A percentile compares a stretch with the other conserved stretches of the same genome.
These are phyloP conservation scores for Yamadazyma friedrichii DNA, from an alignment of 1,139 yeast species.

Conservation along the genomic window DNA sequence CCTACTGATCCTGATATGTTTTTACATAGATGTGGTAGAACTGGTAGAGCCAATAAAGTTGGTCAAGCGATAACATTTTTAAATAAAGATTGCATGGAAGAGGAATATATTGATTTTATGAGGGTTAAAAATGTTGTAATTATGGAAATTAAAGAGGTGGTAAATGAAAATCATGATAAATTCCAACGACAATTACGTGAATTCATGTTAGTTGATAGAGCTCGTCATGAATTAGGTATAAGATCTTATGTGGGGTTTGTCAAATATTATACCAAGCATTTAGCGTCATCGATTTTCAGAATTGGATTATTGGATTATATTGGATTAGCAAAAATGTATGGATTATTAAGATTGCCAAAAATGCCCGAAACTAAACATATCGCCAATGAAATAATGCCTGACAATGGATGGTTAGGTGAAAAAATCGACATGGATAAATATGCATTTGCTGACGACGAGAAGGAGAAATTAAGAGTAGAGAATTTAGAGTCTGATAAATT, in stretches of 20 bases:
- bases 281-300: conserved; percentile 89
- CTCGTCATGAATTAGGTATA: conserved; percentile 76
- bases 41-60: conserved; percentile 83
- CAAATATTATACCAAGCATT: conserved; percentile 81
- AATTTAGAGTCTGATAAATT: conserved; percentile 51
- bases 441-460: conserved; percentile 59
- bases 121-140: conserved; percentile 66
- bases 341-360: conserved; percentile 78
- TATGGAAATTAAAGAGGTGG: conserved; percentile 34
- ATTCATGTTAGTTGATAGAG: conserved; percentile 72
- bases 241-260: conserved; percentile 82
- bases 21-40: conserved; percentile 87
- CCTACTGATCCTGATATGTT: conserved; percentile 90
- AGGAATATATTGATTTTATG: conserved; percentile 79
- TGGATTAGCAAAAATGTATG: conserved; percentile 73
- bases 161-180: conserved; percentile 19
- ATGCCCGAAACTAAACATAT: conserved; percentile 86
- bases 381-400: conserved; percentile 47
- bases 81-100: conserved; percentile 67
- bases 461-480: conserved; percentile 62
- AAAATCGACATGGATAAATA: conserved; percentile 64
- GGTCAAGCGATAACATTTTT: conserved; percentile 80
- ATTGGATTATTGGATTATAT: conserved; percentile 67
- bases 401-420: conserved; percentile 71
- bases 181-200: conserved; percentile 37